Percentiles rank a stretch among this genome's conserved stretches.
Evolutionary conservation across 805 yeast genomes (phyloP).

Genomic region (Metschnikowia gelsemii): DNA sequence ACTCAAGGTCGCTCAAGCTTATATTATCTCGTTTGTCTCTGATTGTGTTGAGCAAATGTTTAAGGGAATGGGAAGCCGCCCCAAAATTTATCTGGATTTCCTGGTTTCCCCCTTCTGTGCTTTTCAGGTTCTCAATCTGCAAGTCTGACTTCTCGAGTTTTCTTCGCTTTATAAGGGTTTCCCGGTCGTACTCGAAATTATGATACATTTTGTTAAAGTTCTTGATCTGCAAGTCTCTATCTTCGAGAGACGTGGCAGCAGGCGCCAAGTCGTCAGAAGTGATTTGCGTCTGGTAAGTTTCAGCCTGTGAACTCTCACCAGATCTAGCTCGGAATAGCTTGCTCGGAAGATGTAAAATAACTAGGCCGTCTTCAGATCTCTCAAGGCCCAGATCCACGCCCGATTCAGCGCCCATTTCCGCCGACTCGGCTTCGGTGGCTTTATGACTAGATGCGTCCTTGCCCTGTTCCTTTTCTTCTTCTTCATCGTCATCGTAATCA

Average conservation of each 20-base stretch:
- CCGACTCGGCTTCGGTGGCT: conserved; percentile 20
- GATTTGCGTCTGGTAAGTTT: conserved; percentile 13
- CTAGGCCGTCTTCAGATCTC: conserved; percentile 30
- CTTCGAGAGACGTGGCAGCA: conserved; percentile 26
- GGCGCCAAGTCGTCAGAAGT: conserved; percentile 13
- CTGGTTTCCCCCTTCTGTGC: conserved; percentile 32
- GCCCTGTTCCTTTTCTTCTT: conserved; percentile 20
- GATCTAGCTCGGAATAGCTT: conserved; percentile 23
- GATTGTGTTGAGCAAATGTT: conserved; percentile 75
- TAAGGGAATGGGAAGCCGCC: conserved; percentile 47
- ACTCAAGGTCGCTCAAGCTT: conserved; percentile 73
- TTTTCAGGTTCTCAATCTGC: conserved; percentile 46
- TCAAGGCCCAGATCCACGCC: conserved; percentile 10
- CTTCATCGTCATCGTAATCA: conserved; percentile 20
- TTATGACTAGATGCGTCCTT: conserved; percentile 21
- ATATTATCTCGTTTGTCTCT: conserved; percentile 78
- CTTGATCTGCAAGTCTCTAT: conserved; percentile 48
- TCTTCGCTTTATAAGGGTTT: conserved; percentile 70
- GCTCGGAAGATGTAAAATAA: conserved; percentile 35
- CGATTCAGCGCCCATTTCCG: conserved; percentile 6
- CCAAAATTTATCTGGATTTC: conserved; percentile 37
- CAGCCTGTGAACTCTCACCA: conserved; percentile 11
- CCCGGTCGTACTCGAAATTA: conserved; percentile 71
- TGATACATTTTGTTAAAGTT: conserved; percentile 75
- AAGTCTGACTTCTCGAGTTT: conserved; percentile 80